These are phyloP conservation scores for Babesia gibsoni DNA, from an alignment of 169 alveolate species.

Conservation along the genomic window DNA sequence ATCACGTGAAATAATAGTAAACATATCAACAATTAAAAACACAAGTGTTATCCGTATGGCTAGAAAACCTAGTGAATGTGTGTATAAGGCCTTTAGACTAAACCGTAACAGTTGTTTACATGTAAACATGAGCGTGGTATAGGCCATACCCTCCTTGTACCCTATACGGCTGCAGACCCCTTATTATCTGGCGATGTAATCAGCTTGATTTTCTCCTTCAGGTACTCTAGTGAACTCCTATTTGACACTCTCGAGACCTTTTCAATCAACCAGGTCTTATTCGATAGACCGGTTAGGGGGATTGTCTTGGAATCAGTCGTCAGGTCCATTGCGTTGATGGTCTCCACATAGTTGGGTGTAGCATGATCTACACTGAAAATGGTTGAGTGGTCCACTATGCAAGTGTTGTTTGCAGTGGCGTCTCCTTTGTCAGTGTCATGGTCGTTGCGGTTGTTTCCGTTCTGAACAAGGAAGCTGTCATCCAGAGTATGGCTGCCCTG, in stretches of 20 bases:
- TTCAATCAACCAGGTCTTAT: conserved; percentile 52
- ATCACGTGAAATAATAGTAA: too few species aligned
- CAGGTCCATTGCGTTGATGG: background rate
- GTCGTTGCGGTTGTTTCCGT: background rate
- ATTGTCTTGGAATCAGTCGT: background rate
- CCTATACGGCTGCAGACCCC: too few species aligned
- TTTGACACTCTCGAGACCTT: conserved; percentile 57
- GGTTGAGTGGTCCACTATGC: conserved; percentile 15
- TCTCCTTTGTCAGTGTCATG: background rate
- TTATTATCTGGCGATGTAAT: conserved; percentile 33
- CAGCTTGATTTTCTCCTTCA: conserved; percentile 50
- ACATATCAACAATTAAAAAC: too few species aligned
- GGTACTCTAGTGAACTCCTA: conserved; percentile 45
- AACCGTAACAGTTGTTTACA: too few species aligned
- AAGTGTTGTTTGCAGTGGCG: conserved; percentile 1
- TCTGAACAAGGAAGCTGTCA: too few species aligned
- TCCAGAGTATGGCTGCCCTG: too few species aligned
- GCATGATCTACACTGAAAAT: conserved; percentile 10
- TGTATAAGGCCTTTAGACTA: too few species aligned
- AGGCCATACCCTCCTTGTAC: too few species aligned
- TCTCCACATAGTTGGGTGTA: conserved; percentile 15
- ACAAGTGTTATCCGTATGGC: too few species aligned
- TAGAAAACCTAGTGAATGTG: too few species aligned
- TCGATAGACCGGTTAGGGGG: background rate
- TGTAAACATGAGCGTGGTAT: too few species aligned